Evolutionary conservation across 176 grass and related monocot species (phyloP), one percentile per base, ranked within the genome.

Genomic region (Eleusine coracana): DNA sequence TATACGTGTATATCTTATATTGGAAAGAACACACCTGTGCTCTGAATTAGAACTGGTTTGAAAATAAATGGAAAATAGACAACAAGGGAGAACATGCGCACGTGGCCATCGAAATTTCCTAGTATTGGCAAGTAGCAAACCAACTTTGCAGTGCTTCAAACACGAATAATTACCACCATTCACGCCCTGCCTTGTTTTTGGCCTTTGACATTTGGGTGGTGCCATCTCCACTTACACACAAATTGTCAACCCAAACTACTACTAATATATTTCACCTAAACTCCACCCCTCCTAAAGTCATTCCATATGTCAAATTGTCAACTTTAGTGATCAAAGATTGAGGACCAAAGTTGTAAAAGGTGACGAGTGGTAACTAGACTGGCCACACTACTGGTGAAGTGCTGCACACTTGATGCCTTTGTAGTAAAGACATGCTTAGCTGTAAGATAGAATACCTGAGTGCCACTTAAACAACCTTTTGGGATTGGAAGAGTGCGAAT

Each of bases 151-250:
- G 55, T 74, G 61, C 70, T 75, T 67, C 71, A 69, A 70, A 62
- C 28, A 69, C 27, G 10, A 68, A 76, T 51, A 62, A 36, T 78
- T 71, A 82, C 41, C n/a, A 54, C 16, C 64, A 77, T 71, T 77
- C 79, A 82, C 52, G 41, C 31, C 31, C 28, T 61, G 64, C 15
- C 51, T 40, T 75, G 42, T 52, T 56, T 79, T 82, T 34, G n/a
- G 44, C 31, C 54, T n/a, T 87, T 82, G 73, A 72, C 66, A 71
- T 52, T 78, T 76, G 34, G 65, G 5, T 45, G 54, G 86, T 87
- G 71, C 72, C 54, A 83, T 71, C 79, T 71, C 66, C 80, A 82
- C 79, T 87, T 44, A 52, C 42, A 56, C 31, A 56, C 31, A 66
- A 8, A 25, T 49, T 23, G 86, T 83, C 80, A 87, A 87, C 86